A percentile compares a stretch with the other conserved stretches of the same genome.
Evolutionary conservation across 495 filamentous ascomycete species (phyloP).

Genomic region (Talaromyces stipitatus): DNA sequence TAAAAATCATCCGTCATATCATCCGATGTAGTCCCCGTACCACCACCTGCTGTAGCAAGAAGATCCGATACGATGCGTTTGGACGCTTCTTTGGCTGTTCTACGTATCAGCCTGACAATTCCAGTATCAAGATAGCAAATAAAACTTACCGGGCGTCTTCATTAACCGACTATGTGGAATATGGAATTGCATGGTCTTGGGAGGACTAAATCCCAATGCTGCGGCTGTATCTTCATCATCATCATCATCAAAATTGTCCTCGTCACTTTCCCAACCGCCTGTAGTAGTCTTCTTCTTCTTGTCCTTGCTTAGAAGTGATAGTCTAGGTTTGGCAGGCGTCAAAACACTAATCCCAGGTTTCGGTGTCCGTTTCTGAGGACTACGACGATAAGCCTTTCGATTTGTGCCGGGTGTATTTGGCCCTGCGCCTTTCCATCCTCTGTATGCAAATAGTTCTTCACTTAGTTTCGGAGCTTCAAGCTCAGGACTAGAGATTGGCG

Average conservation of each 20-base stretch:
- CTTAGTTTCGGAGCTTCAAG: conserved; percentile 74
- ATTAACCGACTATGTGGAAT: conserved; percentile 78
- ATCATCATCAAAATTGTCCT: conserved; percentile 43
- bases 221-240: conserved; percentile 52
- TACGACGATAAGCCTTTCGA: conserved; percentile 29
- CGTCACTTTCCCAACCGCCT: conserved; percentile 60
- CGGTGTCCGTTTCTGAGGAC: conserved; percentile 25
- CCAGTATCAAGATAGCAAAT: neutral
- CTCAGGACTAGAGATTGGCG: conserved; percentile 69
- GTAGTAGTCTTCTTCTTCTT: conserved; percentile 19
- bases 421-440: conserved; percentile 19
- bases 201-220: conserved; percentile 67
- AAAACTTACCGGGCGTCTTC: conserved; percentile 75
- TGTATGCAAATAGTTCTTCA: conserved; percentile 80
- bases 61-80: conserved; percentile 89
- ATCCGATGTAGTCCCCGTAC: conserved; percentile 40
- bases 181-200: conserved; percentile 96
- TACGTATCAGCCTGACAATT: neutral
- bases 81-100: conserved; percentile 78
- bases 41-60: conserved; percentile 75
- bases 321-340: conserved; percentile 45
- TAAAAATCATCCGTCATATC: neutral
- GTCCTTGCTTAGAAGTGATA: neutral
- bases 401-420: conserved; percentile 26
- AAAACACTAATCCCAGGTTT: conserved; percentile 74